phyloP scores from a whole-genome alignment of 1,284 basidiomycete species.

The Rhodotorula sp. region DNA sequence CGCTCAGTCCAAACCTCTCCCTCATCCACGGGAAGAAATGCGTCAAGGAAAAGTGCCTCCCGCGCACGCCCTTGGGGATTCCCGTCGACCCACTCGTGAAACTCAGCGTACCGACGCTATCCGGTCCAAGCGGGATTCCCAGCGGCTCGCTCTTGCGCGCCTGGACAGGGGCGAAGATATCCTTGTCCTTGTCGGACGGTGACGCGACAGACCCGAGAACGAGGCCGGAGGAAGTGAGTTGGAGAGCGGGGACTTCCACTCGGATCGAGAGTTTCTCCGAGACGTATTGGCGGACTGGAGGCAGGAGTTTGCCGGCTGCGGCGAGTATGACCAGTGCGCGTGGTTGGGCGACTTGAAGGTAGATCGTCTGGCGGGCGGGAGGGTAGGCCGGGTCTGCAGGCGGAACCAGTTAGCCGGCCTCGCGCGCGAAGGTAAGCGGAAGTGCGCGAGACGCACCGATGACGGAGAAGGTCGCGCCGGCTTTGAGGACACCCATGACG shows the following conservation, averaged over 20 bases:
- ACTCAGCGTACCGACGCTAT: conserved; percentile 89
- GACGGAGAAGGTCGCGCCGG: conserved; percentile 95
- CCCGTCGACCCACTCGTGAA: conserved; percentile 98
- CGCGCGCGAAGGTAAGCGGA: background rate
- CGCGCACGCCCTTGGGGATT: conserved; percentile 95
- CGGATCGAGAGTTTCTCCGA: conserved; percentile 77
- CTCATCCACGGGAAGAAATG: conserved; percentile 99
- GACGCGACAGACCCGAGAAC: conserved; percentile 64
- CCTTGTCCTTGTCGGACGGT: conserved; percentile 39
- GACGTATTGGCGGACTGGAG: conserved; percentile 83
- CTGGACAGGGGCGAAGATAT: conserved; percentile 57
- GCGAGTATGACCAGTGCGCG: conserved; percentile 90
- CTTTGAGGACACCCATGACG: conserved; percentile 95
- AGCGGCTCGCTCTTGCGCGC: conserved; percentile 62
- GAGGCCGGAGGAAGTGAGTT: conserved; percentile 63
- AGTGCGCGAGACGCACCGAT: conserved; percentile 66
- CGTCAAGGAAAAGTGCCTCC: conserved; percentile 91
- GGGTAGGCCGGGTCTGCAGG: conserved; percentile 90
- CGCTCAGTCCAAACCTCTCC: conserved; percentile 73
- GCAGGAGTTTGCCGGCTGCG: conserved; percentile 79
- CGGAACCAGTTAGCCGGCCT: too few species aligned
- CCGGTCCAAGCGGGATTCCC: conserved; percentile 82
- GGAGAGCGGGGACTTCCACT: conserved; percentile 88
- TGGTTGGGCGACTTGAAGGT: conserved; percentile 89
- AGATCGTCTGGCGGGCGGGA: conserved; percentile 88